Conservation (phyloP, 78 protist species). For the Trichosphaerium sp. region DNA sequence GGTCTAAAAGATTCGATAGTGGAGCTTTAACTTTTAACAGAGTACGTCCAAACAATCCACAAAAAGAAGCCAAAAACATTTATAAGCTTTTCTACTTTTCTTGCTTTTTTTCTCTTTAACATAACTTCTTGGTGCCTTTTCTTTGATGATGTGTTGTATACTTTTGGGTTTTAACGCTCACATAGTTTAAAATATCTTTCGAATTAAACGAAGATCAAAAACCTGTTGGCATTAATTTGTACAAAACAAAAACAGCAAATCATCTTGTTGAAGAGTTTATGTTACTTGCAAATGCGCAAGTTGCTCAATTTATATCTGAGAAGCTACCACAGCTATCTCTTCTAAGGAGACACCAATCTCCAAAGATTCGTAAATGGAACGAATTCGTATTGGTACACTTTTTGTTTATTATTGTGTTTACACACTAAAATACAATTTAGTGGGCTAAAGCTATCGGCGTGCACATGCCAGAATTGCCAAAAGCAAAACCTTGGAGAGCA, state of each 20-base stretch:
- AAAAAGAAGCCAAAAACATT: too few species aligned
- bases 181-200: conserved; percentile 39
- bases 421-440: too few species aligned
- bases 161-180: too few species aligned
- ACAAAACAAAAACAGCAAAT: conserved; percentile 40
- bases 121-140: too few species aligned
- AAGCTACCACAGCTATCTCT: conserved; percentile 62
- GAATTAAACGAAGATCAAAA: conserved; percentile 38
- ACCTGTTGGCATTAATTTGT: conserved; percentile 53
- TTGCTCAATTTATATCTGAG: conserved; percentile 56
- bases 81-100: too few species aligned
- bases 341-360: conserved; percentile 77
- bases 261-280: conserved; percentile 84
- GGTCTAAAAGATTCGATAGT: conserved; percentile 13
- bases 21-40: conserved; percentile 50
- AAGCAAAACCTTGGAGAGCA: too few species aligned
- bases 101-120: too few species aligned
- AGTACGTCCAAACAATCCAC: too few species aligned
- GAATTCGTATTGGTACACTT: background rate
- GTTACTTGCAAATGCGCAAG: conserved; percentile 84
- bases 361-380: conserved; percentile 14
- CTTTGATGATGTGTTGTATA: too few species aligned
- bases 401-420: too few species aligned
- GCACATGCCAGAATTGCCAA: too few species aligned
- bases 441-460: too few species aligned